These are phyloP conservation scores for Juncus inflexus DNA, from an alignment of 176 grass and related monocot species.

Conservation along the genomic window DNA sequence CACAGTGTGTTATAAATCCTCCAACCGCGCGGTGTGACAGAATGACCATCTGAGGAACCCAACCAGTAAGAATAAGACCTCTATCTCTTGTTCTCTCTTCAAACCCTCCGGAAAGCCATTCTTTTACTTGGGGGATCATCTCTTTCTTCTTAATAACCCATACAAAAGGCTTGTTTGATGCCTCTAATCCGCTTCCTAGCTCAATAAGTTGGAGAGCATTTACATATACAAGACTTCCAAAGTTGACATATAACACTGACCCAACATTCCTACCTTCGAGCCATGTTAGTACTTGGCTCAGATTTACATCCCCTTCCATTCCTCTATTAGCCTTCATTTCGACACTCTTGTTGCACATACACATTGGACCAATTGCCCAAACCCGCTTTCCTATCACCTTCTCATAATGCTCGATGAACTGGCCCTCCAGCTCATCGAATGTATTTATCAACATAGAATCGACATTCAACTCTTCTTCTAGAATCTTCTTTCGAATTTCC, in stretches of 20 bases:
- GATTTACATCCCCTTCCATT: neutral
- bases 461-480: slow-evolving; percentile 34
- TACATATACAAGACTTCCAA: neutral
- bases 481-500: neutral
- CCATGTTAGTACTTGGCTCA: neutral
- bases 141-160: slow-evolving; percentile 28
- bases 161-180: slow-evolving; percentile 24
- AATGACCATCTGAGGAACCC: slow-evolving; percentile 54
- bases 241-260: slow-evolving; percentile 7
- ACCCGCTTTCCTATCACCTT: slow-evolving; percentile 30
- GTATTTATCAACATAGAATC: slow-evolving; percentile 58
- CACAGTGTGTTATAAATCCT: slow-evolving; percentile 14
- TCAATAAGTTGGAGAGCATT: slow-evolving; percentile 1
- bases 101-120: slow-evolving; percentile 17
- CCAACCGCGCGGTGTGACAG: slow-evolving; percentile 39
- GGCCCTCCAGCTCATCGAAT: slow-evolving; percentile 39
- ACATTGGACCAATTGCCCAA: slow-evolving; percentile 42
- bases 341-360: slow-evolving; percentile 30
- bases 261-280: neutral
- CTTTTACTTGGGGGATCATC: slow-evolving; percentile 11
- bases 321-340: neutral
- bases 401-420: neutral
- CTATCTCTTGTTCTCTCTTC: slow-evolving; percentile 18
- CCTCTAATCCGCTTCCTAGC: neutral
- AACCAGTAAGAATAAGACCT: slow-evolving; percentile 41